Conservation (phyloP, 108 stramenopile species). For the Stephanodiscus minutulus region DNA sequence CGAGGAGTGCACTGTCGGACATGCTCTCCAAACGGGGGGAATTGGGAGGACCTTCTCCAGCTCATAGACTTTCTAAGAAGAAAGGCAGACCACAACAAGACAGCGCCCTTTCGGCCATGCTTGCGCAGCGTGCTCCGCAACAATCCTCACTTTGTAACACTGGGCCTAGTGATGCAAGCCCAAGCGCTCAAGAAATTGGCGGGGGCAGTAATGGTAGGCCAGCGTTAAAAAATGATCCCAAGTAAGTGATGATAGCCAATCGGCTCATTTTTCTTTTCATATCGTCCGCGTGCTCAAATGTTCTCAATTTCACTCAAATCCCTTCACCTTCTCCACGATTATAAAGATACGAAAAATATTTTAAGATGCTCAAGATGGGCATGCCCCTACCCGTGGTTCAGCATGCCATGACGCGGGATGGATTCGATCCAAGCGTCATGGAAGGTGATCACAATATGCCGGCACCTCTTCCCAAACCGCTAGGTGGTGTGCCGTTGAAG, state of each 20-base stretch:
- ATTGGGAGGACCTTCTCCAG: too few relatives aligned
- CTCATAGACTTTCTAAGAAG: too few relatives aligned
- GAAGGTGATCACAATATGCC: constrained; percentile 82
- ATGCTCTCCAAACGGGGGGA: constrained; percentile 14
- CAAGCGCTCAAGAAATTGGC: not conserved
- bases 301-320: not conserved
- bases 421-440: constrained; percentile 80
- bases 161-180: not conserved
- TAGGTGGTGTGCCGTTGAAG: constrained; percentile 64
- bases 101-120: not conserved
- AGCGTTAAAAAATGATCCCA: constrained; percentile 80
- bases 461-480: constrained; percentile 26
- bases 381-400: constrained; percentile 85
- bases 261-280: not conserved
- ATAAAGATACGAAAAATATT: constrained; percentile 59
- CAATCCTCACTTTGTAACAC: not conserved
- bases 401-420: constrained; percentile 86
- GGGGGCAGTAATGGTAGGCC: constrained; percentile 33
- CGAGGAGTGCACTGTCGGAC: constrained; percentile 11
- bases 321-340: not conserved
- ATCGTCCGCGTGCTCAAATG: not conserved
- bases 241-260: not conserved
- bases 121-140: constrained; percentile 4
- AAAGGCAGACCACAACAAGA: too few relatives aligned
- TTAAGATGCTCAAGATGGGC: constrained; percentile 86